These are phyloP conservation scores for Mycosphaerella arachidis DNA, from an alignment of 2,329 filamentous ascomycete species.

Conservation along the genomic window DNA sequence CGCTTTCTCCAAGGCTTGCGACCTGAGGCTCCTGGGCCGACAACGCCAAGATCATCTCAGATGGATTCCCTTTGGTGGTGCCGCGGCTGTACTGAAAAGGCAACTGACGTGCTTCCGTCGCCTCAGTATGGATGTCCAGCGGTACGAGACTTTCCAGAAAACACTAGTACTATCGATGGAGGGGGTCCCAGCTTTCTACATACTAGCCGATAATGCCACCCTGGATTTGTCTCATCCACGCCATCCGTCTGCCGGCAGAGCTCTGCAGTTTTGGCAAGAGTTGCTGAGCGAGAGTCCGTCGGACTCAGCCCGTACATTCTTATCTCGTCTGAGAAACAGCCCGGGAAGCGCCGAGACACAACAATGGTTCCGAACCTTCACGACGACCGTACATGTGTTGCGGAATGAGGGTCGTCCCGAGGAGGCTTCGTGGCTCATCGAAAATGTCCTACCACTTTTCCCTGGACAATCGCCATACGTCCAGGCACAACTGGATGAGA, in stretches of 20 bases:
- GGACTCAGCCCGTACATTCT: neutral
- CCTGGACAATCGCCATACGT: neutral
- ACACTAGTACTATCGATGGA: neutral
- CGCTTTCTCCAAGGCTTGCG: slow-evolving; percentile 11
- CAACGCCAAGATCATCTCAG: slow-evolving; percentile 3
- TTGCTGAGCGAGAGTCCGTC: neutral
- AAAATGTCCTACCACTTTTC: neutral
- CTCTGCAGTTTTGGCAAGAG: neutral
- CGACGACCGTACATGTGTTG: neutral
- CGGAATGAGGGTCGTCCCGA: neutral
- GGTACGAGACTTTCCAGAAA: slow-evolving; percentile 12
- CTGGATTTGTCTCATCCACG: slow-evolving; percentile 1
- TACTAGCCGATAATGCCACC: neutral
- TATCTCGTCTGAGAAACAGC: neutral
- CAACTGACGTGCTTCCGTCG: neutral
- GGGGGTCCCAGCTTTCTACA: neutral
- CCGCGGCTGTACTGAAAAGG: neutral
- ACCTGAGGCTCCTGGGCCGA: slow-evolving; percentile 5
- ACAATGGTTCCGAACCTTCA: neutral
- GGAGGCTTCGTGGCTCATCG: slow-evolving; percentile 6
- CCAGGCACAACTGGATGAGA: neutral
- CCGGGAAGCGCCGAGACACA: neutral
- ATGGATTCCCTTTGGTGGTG: slow-evolving; percentile 3
- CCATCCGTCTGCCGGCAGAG: neutral
- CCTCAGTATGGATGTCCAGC: slow-evolving; percentile 7